Percentiles rank a stretch among this genome's conserved stretches.
Evolutionary conservation across 2,329 filamentous ascomycete species (phyloP).

Genomic region (Pyrenophora graminea): DNA sequence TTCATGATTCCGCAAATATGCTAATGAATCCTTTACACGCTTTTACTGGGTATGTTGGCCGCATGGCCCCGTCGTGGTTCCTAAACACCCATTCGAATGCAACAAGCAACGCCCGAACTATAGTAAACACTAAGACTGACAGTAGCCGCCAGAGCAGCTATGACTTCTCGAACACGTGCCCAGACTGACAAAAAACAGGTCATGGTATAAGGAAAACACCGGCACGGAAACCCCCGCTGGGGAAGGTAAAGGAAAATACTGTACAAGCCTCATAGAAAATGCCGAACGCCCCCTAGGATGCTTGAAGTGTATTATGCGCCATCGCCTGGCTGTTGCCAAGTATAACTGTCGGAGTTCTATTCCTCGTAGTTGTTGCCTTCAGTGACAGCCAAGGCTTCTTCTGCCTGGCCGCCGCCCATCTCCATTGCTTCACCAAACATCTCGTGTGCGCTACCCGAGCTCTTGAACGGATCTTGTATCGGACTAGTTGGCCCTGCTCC

Average conservation of each 20-base stretch:
- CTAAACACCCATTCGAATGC: slow-evolving; percentile 22
- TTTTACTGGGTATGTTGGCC: slow-evolving; percentile 28
- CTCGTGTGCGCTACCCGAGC: slow-evolving; percentile 42
- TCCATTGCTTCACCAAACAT: slow-evolving; percentile 46
- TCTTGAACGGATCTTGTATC: slow-evolving; percentile 45
- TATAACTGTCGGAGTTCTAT: slow-evolving; percentile 20
- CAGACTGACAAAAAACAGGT: slow-evolving; percentile 10
- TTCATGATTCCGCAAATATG: slow-evolving; percentile 11
- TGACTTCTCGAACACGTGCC: not conserved
- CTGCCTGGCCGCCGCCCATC: slow-evolving; percentile 42
- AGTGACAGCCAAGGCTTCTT: slow-evolving; percentile 45
- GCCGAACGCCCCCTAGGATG: slow-evolving; percentile 21
- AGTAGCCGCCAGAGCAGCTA: slow-evolving; percentile 1
- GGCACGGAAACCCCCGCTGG: not conserved
- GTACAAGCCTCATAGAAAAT: slow-evolving; percentile 3
- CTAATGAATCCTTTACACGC: slow-evolving; percentile 8
- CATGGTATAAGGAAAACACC: slow-evolving; percentile 17
- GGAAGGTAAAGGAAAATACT: slow-evolving; percentile 3
- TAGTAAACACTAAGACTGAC: not conserved
- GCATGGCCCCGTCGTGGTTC: slow-evolving; percentile 8
- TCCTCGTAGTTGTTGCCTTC: slow-evolving; percentile 42
- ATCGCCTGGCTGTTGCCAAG: not conserved
- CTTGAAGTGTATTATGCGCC: slow-evolving; percentile 11
- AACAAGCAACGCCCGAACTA: slow-evolving; percentile 5
- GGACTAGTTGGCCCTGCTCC: slow-evolving; percentile 39